Evolutionary conservation across 176 grass and related monocot genomes (phyloP).

Genomic region (Phoenix dactylifera): DNA sequence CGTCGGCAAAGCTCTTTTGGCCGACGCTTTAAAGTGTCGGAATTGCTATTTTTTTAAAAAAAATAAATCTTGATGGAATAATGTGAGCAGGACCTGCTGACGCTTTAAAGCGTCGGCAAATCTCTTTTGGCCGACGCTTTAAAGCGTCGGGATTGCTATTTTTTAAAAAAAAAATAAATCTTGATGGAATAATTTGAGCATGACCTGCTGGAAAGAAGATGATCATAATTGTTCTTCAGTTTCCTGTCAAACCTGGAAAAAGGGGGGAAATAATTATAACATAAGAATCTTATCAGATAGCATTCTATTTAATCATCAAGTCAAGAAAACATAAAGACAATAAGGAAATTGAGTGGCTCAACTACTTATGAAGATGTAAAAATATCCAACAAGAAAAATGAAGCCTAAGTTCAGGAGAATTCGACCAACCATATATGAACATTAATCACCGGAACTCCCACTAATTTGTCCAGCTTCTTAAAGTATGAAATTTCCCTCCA

Average conservation of each 20-base stretch:
- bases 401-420: conserved; percentile 17
- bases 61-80: too few species aligned
- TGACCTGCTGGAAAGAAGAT: conserved; percentile 96
- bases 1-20: too few species aligned
- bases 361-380: neutral
- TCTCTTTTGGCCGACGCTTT: too few species aligned
- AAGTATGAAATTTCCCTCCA: conserved; percentile 89
- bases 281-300: too few species aligned
- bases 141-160: too few species aligned
- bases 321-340: too few species aligned
- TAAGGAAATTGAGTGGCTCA: neutral
- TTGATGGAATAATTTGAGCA: conserved; percentile 6
- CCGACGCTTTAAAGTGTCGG: too few species aligned
- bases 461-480: conserved; percentile 87
- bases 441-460: conserved; percentile 99
- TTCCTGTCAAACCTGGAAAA: conserved; percentile 86
- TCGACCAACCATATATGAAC: conserved; percentile 92
- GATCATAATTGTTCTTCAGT: conserved; percentile 87
- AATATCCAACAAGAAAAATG: conserved; percentile 14
- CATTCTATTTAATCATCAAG: too few species aligned
- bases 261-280: neutral
- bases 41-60: too few species aligned
- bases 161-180: too few species aligned
- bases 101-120: too few species aligned
- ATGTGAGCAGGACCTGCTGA: too few species aligned